These are phyloP conservation scores for Stagonosporopsis rhizophila DNA, from an alignment of 2,329 filamentous ascomycete species.

Conservation along the genomic window DNA sequence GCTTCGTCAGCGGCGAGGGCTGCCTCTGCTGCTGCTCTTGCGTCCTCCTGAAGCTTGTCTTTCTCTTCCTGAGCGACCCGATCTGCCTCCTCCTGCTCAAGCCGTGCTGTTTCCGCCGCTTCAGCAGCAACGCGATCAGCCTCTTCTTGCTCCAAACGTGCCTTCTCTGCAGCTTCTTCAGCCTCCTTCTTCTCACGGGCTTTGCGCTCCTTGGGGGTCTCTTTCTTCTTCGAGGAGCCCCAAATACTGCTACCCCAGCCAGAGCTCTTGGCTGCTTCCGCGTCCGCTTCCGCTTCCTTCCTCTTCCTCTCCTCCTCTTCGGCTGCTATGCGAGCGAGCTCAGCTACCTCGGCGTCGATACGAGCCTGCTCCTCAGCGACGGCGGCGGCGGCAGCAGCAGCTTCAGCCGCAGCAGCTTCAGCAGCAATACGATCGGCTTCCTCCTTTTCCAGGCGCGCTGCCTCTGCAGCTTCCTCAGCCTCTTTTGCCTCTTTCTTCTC, in stretches of 20 bases:
- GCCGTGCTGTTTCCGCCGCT: conserved; percentile 28
- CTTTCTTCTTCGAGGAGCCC: conserved; percentile 49
- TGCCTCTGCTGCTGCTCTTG: conserved; percentile 23
- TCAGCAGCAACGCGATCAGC: conserved; percentile 23
- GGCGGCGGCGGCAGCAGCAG: conserved; percentile 29
- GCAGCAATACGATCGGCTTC: conserved; percentile 46
- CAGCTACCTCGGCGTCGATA: conserved; percentile 12
- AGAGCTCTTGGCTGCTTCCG: conserved; percentile 33
- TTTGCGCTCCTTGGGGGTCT: conserved; percentile 40
- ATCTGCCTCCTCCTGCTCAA: conserved; percentile 30
- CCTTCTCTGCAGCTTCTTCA: conserved; percentile 27
- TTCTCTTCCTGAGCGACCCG: conserved; percentile 30
- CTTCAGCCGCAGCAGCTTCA: conserved; percentile 43
- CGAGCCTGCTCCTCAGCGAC: conserved; percentile 18
- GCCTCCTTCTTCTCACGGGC: conserved; percentile 42
- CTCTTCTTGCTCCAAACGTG: conserved; percentile 18
- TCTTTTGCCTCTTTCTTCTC: conserved; percentile 48
- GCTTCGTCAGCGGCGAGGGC: conserved; percentile 32
- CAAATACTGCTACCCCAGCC: conserved; percentile 32
- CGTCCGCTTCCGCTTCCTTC: conserved; percentile 23
- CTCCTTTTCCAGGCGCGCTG: conserved; percentile 49
- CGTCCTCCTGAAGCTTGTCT: conserved; percentile 39
- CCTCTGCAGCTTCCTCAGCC: conserved; percentile 35
- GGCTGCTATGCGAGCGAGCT: conserved; percentile 33
- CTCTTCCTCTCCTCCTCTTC: conserved; percentile 39